Conservation (phyloP, 2,329 filamentous ascomycete species). For the Intubia oerlemansii region DNA sequence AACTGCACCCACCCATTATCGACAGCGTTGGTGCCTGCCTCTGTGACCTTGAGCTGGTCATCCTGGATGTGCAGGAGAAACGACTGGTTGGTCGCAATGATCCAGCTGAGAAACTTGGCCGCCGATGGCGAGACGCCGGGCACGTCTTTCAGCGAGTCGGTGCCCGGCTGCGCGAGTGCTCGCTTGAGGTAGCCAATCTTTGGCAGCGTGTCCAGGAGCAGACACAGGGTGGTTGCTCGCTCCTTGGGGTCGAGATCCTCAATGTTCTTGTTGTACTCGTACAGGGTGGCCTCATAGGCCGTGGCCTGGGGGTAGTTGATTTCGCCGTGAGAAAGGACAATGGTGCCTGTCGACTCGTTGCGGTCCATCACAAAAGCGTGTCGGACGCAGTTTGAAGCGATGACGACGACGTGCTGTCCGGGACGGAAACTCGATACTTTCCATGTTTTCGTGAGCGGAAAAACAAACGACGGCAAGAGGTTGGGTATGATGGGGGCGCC, state of each 20-base stretch:
- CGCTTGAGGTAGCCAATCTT: constrained; percentile 33
- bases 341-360: too few relatives aligned
- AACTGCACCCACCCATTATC: constrained; percentile 65
- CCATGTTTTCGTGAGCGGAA: too few relatives aligned
- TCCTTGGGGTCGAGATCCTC: constrained; percentile 23
- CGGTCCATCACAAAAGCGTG: too few relatives aligned
- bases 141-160: constrained; percentile 19
- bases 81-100: constrained; percentile 74
- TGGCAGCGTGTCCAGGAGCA: constrained; percentile 38
- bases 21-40: neutral
- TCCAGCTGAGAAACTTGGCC: constrained; percentile 57
- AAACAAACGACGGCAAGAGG: neutral
- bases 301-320: too few relatives aligned
- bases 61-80: constrained; percentile 68
- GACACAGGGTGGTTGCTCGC: constrained; percentile 28
- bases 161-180: constrained; percentile 20
- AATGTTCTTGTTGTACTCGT: constrained; percentile 25
- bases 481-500: neutral
- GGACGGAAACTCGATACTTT: too few relatives aligned
- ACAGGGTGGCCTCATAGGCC: too few relatives aligned
- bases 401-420: too few relatives aligned
- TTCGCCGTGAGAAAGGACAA: too few relatives aligned
- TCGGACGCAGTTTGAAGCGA: too few relatives aligned
- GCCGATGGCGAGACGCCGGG: constrained; percentile 41
- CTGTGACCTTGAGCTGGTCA: constrained; percentile 16